These are phyloP conservation scores for Obelidium mucronatum DNA, from an alignment of 192 early-diverging fungal genomes.

Conservation along the genomic window DNA sequence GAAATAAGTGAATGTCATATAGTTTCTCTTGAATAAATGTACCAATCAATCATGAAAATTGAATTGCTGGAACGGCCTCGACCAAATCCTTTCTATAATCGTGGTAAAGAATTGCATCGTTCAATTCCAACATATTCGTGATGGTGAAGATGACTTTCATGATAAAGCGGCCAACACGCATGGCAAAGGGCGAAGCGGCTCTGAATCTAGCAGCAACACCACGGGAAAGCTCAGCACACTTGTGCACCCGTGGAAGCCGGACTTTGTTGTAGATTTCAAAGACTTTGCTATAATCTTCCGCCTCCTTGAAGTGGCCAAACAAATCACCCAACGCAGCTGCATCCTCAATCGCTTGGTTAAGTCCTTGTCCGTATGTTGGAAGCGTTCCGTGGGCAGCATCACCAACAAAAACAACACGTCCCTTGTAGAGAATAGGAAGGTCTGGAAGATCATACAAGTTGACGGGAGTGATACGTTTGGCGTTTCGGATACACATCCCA, in stretches of 20 bases:
- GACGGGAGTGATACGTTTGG: not conserved
- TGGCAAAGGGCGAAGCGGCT: not conserved
- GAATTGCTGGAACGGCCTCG: no score
- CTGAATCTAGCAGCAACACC: not conserved
- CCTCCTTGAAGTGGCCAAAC: no score
- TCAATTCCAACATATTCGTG: not conserved
- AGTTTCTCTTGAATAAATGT: no score
- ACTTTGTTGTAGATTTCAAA: constrained; percentile 30
- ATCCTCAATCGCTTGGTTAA: no score
- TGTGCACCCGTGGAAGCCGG: not conserved
- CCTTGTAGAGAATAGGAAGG: not conserved
- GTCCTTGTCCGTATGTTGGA: not conserved
- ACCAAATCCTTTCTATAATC: not conserved
- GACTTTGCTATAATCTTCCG: not conserved
- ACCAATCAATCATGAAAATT: no score
- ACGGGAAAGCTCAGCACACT: constrained; percentile 9
- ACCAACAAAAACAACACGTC: not conserved
- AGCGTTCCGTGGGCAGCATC: constrained; percentile 2
- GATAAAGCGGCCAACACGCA: not conserved
- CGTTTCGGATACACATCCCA: not conserved
- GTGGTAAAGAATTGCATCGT: not conserved
- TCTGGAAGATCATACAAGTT: constrained; percentile 14
- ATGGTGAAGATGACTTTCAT: constrained; percentile 4
- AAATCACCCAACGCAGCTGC: no score
- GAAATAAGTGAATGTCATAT: no score